These are phyloP conservation scores for Pseudogymnoascus sp. DNA, from an alignment of 2,329 filamentous ascomycete species.

Conservation along the genomic window DNA sequence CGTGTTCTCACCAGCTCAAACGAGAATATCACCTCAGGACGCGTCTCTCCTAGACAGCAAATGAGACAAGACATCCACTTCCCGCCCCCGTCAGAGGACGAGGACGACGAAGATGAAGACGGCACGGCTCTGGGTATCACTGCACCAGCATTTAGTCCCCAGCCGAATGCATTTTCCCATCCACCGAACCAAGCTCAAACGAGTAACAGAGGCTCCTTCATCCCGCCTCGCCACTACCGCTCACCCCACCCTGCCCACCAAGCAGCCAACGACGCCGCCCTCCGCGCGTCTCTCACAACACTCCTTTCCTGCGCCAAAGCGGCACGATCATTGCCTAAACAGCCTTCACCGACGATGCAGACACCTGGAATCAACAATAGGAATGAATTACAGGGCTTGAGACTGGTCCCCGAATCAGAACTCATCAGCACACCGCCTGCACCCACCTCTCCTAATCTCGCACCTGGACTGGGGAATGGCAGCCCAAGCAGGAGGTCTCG, in stretches of 20 bases:
- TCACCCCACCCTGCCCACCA: constrained; percentile 49
- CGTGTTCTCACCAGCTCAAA: constrained; percentile 52
- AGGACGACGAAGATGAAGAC: constrained; percentile 62
- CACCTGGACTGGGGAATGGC: constrained; percentile 34
- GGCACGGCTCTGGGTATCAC: constrained; percentile 67
- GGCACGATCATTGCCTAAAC: constrained; percentile 72
- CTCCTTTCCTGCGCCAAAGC: constrained; percentile 92
- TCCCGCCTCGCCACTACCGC: constrained; percentile 28
- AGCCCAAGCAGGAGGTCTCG: constrained; percentile 24
- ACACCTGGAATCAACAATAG: constrained; percentile 8
- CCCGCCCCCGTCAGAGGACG: constrained; percentile 28
- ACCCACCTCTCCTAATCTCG: constrained; percentile 23
- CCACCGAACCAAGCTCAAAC: constrained; percentile 49
- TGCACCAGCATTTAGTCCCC: constrained; percentile 61
- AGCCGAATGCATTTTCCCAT: constrained; percentile 88
- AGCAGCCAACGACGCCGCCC: constrained; percentile 84
- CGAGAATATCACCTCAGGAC: constrained; percentile 39
- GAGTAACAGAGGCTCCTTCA: constrained; percentile 29
- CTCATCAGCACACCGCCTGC: constrained; percentile 36
- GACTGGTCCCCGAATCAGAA: constrained; percentile 55
- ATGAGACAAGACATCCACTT: constrained; percentile 28
- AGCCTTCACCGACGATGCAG: constrained; percentile 20
- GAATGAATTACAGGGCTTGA: constrained; percentile 49
- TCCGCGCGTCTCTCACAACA: constrained; percentile 89
- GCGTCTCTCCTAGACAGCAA: constrained; percentile 20